Evolutionary conservation across 805 yeast genomes (phyloP).

Genomic region (Pichia thaimueangensis): DNA sequence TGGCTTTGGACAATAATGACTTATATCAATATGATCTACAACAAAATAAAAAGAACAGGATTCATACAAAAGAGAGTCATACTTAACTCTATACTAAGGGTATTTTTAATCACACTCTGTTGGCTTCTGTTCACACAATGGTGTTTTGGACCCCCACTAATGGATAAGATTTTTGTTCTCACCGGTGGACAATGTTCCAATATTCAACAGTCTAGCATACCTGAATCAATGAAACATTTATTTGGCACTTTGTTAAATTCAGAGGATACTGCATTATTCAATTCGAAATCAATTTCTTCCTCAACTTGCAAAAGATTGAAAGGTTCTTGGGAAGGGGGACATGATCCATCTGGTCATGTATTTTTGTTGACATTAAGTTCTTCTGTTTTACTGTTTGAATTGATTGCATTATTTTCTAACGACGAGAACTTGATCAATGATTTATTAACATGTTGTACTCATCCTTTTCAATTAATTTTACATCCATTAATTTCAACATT

Average conservation of each 20-base stretch:
- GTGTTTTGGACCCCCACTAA: slow-evolving; percentile 77
- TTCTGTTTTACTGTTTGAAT: slow-evolving; percentile 42
- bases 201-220: slow-evolving; percentile 18
- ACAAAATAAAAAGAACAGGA: slow-evolving; percentile 3
- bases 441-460: slow-evolving; percentile 3
- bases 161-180: slow-evolving; percentile 73
- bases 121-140: slow-evolving; percentile 87
- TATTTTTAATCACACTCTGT: slow-evolving; percentile 57
- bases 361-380: slow-evolving; percentile 68
- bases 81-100: slow-evolving; percentile 33
- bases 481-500: slow-evolving; percentile 27
- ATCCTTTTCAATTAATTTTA: slow-evolving; percentile 10
- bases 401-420: slow-evolving; percentile 10
- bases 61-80: background rate
- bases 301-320: slow-evolving; percentile 49
- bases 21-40: slow-evolving; percentile 20
- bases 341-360: slow-evolving; percentile 94
- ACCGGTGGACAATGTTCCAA: slow-evolving; percentile 78
- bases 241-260: background rate
- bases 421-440: slow-evolving; percentile 7
- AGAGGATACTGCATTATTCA: slow-evolving; percentile 7
- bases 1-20: slow-evolving; percentile 83
- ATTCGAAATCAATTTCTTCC: slow-evolving; percentile 27
- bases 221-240: background rate
- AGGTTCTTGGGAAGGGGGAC: slow-evolving; percentile 79